Evolutionary conservation across 108 stramenopile species (phyloP), one percentile per base, ranked within the genome.

Genomic region (Cyclotella choctawhatcheeana): DNA sequence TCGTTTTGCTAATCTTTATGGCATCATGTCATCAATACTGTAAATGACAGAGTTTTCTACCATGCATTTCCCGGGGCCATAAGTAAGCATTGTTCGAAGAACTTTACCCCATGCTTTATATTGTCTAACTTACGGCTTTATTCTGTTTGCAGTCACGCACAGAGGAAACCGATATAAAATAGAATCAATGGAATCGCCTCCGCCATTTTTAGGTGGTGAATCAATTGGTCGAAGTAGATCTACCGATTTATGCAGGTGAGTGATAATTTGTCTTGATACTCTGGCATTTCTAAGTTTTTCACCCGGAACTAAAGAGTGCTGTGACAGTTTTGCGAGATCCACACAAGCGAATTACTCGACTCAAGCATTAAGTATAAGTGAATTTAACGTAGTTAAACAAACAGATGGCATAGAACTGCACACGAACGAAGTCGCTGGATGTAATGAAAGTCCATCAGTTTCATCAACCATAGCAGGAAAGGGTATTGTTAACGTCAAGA

Each of bases 41-140:
- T 52, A 51, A n/a, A 75, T 34, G 24, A 7, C 3, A 64, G 88
- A 20, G 85, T 94, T 13, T 91, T 94, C 55, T 97, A 90, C 59
- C 90, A 95, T 67, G 86, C 90, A 13, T 91, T 86, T 73, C 93
- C 90, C 14, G 96, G 96, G 0, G 93, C 96, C 10, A 82, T 97
- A 2, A 94, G 55, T 94, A 20, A 90, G 84, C 68, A 88, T 92
- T 77, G 71, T 92, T 20, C 89, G 89, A 8, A 61, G 70, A n/a
- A 75, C 77, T 37, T 32, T 2, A 2, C 30, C 17, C 24, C 26
- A 24, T 32, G 7, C n/a, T 8, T 32, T 0, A 30, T 7, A 32
- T 20, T 20, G n/a, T n/a, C n/a, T n/a, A n/a, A n/a, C n/a, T n/a
- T n/a, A n/a, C n/a, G n/a, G 30, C 17, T 25, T 34, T 30, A 25